These are phyloP conservation scores for Ogataea ganodermae DNA, from an alignment of 805 yeast species.

Conservation along the genomic window DNA sequence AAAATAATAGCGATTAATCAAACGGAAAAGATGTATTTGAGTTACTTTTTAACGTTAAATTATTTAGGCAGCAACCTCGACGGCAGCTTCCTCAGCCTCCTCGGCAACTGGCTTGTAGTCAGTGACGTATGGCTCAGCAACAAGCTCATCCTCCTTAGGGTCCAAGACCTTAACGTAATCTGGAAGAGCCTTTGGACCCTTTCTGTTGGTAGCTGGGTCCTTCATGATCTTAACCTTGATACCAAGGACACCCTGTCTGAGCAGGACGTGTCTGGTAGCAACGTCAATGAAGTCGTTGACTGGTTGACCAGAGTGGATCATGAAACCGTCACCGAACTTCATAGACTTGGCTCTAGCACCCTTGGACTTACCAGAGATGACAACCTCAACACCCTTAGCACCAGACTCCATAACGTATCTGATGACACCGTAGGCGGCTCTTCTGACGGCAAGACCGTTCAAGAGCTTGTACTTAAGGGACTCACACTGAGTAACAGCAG, in stretches of 20 bases:
- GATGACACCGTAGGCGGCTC: conserved; percentile 99
- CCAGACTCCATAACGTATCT: conserved; percentile 99
- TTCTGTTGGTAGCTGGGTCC: conserved; percentile 87
- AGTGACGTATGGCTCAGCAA: conserved; percentile 80
- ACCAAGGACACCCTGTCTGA: conserved; percentile 99
- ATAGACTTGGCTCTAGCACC: conserved; percentile 99
- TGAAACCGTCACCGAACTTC: conserved; percentile 99
- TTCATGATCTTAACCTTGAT: conserved; percentile 99
- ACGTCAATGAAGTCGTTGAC: conserved; percentile 96
- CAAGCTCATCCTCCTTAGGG: conserved; percentile 90
- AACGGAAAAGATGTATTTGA: conserved; percentile 3
- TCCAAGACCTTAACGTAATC: conserved; percentile 90
- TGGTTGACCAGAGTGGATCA: conserved; percentile 99
- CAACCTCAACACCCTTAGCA: conserved; percentile 99
- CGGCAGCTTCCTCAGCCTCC: conserved; percentile 39
- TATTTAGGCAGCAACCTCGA: conserved; percentile 34
- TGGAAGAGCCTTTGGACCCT: conserved; percentile 91
- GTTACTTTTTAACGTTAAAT: background rate
- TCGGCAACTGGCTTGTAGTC: conserved; percentile 57
- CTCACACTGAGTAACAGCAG: conserved; percentile 99
- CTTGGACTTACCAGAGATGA: conserved; percentile 98
- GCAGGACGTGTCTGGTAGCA: conserved; percentile 99
- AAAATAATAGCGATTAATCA: conserved; percentile 3
- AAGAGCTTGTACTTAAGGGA: conserved; percentile 96
- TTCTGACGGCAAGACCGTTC: conserved; percentile 98